Conservation (phyloP, 352 stramenopile genomes). For the Pythium pectinolyticum region DNA sequence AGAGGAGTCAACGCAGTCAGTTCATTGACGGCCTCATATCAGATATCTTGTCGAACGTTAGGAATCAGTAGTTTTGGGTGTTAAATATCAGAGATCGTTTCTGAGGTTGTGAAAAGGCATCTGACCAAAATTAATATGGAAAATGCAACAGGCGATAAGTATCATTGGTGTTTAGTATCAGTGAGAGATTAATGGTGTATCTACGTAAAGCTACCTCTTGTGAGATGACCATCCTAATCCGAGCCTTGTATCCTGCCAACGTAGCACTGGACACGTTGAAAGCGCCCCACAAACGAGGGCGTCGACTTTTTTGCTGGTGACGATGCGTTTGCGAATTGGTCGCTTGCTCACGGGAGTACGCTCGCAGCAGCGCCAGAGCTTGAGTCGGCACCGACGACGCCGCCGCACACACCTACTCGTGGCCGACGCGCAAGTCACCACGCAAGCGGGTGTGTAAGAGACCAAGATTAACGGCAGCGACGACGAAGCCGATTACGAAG, state of each 20-base stretch:
- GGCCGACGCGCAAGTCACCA: no score
- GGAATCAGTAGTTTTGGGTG: background rate
- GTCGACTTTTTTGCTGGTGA: no score
- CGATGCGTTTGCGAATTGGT: no score
- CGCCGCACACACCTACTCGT: no score
- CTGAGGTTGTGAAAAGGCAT: background rate
- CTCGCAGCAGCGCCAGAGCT: no score
- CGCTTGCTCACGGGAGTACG: no score
- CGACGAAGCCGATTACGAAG: no score
- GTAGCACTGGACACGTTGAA: background rate
- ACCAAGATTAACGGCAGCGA: no score
- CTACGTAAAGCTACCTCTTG: background rate
- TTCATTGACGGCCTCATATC: background rate
- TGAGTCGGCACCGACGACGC: no score
- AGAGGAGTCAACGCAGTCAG: background rate
- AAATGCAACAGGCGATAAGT: background rate
- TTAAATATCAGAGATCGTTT: background rate
- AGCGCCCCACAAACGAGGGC: background rate
- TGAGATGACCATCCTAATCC: background rate
- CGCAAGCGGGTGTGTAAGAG: no score
- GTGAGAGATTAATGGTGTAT: background rate
- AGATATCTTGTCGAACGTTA: background rate
- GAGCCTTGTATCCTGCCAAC: slow-evolving; percentile 1
- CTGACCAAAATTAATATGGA: background rate
- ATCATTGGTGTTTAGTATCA: background rate